Conservation (phyloP, 345 rosid genomes). For the Syzygium jambos region DNA sequence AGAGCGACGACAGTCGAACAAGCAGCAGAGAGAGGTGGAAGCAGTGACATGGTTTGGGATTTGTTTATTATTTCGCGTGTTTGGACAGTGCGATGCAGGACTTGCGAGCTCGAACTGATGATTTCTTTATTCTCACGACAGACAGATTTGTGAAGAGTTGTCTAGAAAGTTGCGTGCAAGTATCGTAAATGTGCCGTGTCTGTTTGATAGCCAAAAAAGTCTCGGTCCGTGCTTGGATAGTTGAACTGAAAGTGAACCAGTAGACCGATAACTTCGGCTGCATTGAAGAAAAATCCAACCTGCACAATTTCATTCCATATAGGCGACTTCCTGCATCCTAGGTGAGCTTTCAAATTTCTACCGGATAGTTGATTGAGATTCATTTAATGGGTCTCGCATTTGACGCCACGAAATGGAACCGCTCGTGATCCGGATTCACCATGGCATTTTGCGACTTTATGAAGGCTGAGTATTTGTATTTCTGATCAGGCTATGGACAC, state of each 20-base stretch:
- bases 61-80: neutral
- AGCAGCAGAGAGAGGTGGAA: conserved; percentile 4
- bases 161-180: conserved; percentile 3
- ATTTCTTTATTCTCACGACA: neutral
- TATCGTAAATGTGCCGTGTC: neutral
- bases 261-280: neutral
- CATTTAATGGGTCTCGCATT: neutral
- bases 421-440: neutral
- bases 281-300: neutral
- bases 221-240: neutral
- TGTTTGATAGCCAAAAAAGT: neutral
- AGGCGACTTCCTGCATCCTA: neutral
- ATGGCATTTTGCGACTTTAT: neutral
- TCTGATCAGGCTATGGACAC: neutral
- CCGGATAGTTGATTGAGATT: neutral
- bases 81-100: neutral
- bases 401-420: neutral
- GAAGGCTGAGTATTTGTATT: neutral
- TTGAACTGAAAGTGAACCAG: neutral
- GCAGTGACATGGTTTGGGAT: neutral
- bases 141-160: neutral
- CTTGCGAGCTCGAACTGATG: neutral
- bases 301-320: neutral
- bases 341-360: neutral
- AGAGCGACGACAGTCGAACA: conserved; percentile 7